These are phyloP conservation scores for Choanephora cucurbitarum DNA, from an alignment of 371 early-diverging fungal species.

Conservation along the genomic window DNA sequence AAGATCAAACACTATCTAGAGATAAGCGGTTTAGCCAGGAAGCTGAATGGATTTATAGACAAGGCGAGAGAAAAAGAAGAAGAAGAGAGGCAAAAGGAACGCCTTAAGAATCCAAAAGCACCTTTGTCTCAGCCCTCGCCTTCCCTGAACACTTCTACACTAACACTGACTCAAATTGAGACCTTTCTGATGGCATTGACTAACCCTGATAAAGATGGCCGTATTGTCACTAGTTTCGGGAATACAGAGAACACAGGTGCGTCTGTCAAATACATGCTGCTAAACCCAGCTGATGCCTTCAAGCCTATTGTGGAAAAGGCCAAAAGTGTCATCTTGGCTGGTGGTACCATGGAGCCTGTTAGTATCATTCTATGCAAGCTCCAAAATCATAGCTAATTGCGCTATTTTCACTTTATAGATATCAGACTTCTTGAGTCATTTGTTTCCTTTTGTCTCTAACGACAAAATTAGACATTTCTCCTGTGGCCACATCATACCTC, in stretches of 20 bases:
- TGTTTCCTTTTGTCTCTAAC: constrained; percentile 53
- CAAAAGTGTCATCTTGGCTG: constrained; percentile 85
- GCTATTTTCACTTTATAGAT: constrained; percentile 23
- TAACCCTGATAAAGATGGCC: constrained; percentile 70
- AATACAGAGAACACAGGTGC: constrained; percentile 20
- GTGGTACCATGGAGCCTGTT: constrained; percentile 97
- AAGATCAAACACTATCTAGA: constrained; percentile 76
- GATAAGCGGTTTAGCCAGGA: constrained; percentile 73
- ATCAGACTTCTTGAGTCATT: constrained; percentile 48
- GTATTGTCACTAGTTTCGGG: constrained; percentile 54
- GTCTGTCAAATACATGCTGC: constrained; percentile 70
- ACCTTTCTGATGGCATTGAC: constrained; percentile 62
- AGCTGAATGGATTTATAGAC: constrained; percentile 62
- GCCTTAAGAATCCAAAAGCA: constrained; percentile 15
- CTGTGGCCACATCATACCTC: constrained; percentile 82
- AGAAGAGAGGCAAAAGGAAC: constrained; percentile 17
- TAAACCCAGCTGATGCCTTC: constrained; percentile 89
- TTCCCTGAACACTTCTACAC: constrained; percentile 28
- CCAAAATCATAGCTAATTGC: too few species aligned
- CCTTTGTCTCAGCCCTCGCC: constrained; percentile 3
- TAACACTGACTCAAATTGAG: constrained; percentile 57
- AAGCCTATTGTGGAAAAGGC: constrained; percentile 79
- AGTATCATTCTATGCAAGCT: too few species aligned
- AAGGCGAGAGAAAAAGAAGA: constrained; percentile 47
- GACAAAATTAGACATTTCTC: constrained; percentile 63